Conservation (phyloP, 306 rosid species). For the Quercus wislizeni region DNA sequence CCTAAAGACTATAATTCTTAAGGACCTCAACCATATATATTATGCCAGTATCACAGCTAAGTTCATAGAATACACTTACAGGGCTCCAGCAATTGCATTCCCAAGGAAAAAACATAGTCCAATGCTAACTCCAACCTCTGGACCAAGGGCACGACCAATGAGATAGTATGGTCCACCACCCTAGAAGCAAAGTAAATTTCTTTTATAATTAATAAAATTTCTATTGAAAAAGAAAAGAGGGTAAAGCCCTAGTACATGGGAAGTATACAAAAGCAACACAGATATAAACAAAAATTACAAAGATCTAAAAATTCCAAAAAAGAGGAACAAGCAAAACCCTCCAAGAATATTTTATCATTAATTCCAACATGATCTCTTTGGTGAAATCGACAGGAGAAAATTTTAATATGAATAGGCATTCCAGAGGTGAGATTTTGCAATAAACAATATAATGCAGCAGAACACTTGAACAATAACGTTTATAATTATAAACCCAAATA, state of each 20-base stretch:
- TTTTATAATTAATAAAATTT: not conserved
- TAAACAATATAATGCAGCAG: not conserved
- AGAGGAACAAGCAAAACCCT: too few species aligned
- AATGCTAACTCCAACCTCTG: conserved; percentile 99
- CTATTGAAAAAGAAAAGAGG: too few species aligned
- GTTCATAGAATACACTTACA: conserved; percentile 58
- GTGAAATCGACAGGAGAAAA: not conserved
- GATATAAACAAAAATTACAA: too few species aligned
- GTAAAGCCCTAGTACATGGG: too few species aligned
- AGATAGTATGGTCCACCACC: conserved; percentile 99
- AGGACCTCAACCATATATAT: conserved; percentile 20
- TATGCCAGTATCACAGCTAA: not conserved
- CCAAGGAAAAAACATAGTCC: conserved; percentile 98
- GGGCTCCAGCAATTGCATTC: conserved; percentile 98
- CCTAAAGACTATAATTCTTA: conserved; percentile 12
- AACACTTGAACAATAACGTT: not conserved
- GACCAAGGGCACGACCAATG: conserved; percentile 99
- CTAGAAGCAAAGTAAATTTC: conserved; percentile 42
- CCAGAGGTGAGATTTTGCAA: not conserved
- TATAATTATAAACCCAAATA: conserved; percentile 3
- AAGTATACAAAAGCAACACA: too few species aligned
- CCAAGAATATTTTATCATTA: not conserved
- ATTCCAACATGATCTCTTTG: not conserved
- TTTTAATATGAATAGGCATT: not conserved
- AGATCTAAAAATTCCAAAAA: too few species aligned